These are phyloP conservation scores for Arachis monticola DNA, from an alignment of 331 rosid species.

Conservation along the genomic window DNA sequence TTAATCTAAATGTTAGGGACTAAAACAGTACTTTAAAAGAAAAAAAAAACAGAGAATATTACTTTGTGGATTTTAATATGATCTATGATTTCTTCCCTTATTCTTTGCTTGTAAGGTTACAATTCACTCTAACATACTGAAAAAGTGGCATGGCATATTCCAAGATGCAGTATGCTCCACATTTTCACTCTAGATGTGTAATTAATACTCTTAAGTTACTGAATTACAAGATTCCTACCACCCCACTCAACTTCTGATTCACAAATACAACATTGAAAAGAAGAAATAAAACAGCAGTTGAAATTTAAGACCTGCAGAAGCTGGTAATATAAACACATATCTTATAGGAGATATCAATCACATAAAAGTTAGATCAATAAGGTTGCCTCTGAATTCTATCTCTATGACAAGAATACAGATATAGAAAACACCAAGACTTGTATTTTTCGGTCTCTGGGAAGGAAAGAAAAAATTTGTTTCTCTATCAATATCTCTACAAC, in stretches of 20 bases:
- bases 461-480: no score
- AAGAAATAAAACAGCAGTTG: conserved; percentile 6
- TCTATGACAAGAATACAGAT: no score
- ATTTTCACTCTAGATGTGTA: background rate
- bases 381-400: no score
- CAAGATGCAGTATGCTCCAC: conserved; percentile 6
- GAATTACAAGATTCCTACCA: background rate
- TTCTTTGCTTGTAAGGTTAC: conserved; percentile 8
- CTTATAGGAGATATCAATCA: background rate
- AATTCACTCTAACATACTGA: background rate
- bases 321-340: conserved; percentile 1
- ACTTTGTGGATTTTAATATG: background rate
- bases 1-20: no score
- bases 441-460: no score
- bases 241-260: conserved; percentile 5
- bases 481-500: no score
- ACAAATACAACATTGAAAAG: conserved; percentile 21
- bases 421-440: no score
- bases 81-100: background rate
- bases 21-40: no score
- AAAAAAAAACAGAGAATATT: no score
- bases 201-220: conserved; percentile 9
- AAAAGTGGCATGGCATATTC: background rate
- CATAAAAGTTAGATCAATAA: background rate
- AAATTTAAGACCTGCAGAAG: conserved; percentile 8